Evolutionary conservation across 1,139 yeast genomes (phyloP), one percentile per base, ranked within the genome.

Genomic region (Debaryomyces nepalensis): DNA sequence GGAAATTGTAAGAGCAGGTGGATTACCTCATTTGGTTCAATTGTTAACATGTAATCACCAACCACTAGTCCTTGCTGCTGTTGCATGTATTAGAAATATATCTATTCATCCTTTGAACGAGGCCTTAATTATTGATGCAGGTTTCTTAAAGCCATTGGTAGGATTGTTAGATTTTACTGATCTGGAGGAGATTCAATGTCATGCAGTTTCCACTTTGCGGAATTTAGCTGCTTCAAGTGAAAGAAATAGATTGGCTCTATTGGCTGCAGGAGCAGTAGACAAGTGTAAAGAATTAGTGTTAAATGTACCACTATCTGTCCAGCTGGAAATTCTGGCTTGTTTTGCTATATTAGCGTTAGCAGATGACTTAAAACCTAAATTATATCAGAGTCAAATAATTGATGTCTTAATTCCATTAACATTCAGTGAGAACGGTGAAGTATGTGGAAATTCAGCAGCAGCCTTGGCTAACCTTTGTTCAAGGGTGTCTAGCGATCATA

Each of bases 381-480:
- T 95, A 57, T 80, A 93, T 52, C 88, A 88, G 49, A 77, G 91
- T 54, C 93, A 90, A 42, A 85, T 95, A 40, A 79, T 91, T 50
- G 93, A 88, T 55, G 97, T 90, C 31, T 78, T 93, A 49, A 85
- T 93, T 49, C 98, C 98, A 18, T 77, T 95, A 61, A 93, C 99
- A 3, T 83, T 82, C 54, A 86, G 95, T 37, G 80, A 80, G 48
- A 90, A 91, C 60, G 88, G 93, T 47, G 99, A 93, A 67, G 98
- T 93, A 12, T 95, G 97, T 65, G 99, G 99, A 43, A 93, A 95
- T 64, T 87, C 97, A 3, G 99, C 98, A 15, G 99, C 99, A 22
- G 99, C 99, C 1, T 77, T 93, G 53, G 99, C 99, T 15, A 93
- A 93, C 61, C 73, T 93, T 54, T 90, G 97, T 53, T 89, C 97